Conservation (phyloP, 176 grass and related monocot genomes). For the Raddia guianensis region DNA sequence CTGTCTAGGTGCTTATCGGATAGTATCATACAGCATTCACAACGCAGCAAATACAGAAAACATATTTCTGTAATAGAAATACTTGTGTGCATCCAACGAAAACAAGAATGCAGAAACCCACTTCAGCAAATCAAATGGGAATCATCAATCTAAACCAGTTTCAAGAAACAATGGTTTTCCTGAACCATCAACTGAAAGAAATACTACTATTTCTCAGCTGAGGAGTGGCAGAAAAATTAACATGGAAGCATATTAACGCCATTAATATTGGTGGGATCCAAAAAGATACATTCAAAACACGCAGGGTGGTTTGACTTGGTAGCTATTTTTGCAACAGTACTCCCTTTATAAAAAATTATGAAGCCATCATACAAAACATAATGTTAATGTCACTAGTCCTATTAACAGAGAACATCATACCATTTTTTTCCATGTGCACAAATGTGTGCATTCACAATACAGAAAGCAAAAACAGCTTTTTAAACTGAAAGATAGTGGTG, state of each 20-base stretch:
- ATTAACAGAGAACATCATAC: constrained; percentile 3
- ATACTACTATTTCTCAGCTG: constrained; percentile 1
- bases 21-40: constrained; percentile 11
- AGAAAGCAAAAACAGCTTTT: neutral
- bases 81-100: neutral
- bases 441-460: neutral
- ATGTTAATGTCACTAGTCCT: neutral
- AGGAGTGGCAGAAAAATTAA: neutral
- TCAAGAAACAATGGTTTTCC: neutral
- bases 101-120: constrained; percentile 21
- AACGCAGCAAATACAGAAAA: neutral
- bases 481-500: constrained; percentile 28
- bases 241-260: neutral
- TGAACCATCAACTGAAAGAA: neutral
- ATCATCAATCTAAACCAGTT: neutral
- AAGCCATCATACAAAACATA: neutral
- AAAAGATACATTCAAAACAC: neutral
- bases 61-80: neutral
- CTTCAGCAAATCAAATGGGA: neutral
- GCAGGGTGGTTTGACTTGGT: neutral
- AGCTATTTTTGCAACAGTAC: neutral
- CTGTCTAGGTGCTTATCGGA: neutral
- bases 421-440: constrained; percentile 25
- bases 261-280: constrained; percentile 22
- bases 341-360: constrained; percentile 13